A percentile compares a stretch with the other conserved stretches of the same genome.
Evolutionary conservation across 176 grass and related monocot genomes (phyloP).

Genomic region (Carex cristatella): DNA sequence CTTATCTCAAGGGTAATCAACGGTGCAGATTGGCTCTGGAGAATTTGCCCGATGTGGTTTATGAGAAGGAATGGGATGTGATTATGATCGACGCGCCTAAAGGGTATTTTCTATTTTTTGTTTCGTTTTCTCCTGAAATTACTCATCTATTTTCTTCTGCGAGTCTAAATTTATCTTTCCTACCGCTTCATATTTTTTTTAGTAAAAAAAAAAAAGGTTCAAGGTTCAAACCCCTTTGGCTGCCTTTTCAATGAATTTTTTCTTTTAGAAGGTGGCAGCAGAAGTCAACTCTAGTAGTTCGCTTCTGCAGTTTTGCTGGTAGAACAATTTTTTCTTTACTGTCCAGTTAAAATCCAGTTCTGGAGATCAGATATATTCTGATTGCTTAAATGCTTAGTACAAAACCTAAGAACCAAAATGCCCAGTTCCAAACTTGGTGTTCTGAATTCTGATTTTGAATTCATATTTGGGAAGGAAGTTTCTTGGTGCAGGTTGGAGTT

Average conservation of each 20-base stretch:
- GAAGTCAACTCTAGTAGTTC: background rate
- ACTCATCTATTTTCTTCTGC: background rate
- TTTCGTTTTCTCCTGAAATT: background rate
- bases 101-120: constrained; percentile 19
- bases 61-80: constrained; percentile 58
- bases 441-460: background rate
- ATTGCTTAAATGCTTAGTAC: background rate
- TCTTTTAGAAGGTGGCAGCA: background rate
- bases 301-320: background rate
- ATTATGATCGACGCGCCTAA: constrained; percentile 69
- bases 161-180: background rate
- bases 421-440: background rate
- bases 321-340: background rate
- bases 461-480: background rate
- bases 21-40: constrained; percentile 46
- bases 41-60: constrained; percentile 44
- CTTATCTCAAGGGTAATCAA: constrained; percentile 32
- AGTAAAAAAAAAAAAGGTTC: no score
- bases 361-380: background rate
- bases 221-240: background rate
- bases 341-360: background rate
- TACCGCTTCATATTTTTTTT: background rate
- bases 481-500: background rate
- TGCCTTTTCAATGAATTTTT: background rate
- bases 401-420: background rate